These are phyloP conservation scores for Anaeramoeba ignava DNA, from an alignment of 78 protist genomes.

Conservation along the genomic window DNA sequence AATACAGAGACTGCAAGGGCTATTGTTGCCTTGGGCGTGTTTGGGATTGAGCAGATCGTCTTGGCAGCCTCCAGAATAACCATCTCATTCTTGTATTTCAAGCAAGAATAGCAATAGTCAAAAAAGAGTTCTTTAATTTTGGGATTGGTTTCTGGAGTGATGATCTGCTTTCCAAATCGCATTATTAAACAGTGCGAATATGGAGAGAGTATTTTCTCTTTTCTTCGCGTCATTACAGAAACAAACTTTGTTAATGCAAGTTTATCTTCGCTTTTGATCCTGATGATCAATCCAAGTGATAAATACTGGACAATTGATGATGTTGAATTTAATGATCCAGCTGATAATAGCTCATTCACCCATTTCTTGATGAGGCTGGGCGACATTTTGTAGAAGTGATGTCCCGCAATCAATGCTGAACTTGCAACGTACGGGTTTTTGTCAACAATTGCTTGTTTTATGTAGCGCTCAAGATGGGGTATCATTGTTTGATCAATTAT, in stretches of 20 bases:
- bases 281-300: background rate
- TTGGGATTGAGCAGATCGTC: conserved; percentile 69
- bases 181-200: too few relatives aligned
- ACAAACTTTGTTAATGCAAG: background rate
- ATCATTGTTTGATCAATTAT: conserved; percentile 39
- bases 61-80: conserved; percentile 92
- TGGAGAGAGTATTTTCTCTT: too few relatives aligned
- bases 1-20: conserved; percentile 52
- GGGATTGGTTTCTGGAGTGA: background rate
- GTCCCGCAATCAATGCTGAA: conserved; percentile 82
- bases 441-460: conserved; percentile 89
- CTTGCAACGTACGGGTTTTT: conserved; percentile 68
- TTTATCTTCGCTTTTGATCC: background rate
- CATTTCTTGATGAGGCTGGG: background rate
- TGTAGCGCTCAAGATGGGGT: conserved; percentile 69
- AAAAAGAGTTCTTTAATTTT: background rate
- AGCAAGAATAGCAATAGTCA: conserved; percentile 55
- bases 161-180: too few relatives aligned
- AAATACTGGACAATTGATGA: background rate
- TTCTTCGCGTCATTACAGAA: background rate
- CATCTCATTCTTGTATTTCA: conserved; percentile 76
- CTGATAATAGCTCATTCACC: background rate
- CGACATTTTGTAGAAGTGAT: background rate
- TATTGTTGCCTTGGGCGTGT: conserved; percentile 53
- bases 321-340: background rate